Conservation (phyloP, 768 basidiomycete species). For the Panellus pusillus region DNA sequence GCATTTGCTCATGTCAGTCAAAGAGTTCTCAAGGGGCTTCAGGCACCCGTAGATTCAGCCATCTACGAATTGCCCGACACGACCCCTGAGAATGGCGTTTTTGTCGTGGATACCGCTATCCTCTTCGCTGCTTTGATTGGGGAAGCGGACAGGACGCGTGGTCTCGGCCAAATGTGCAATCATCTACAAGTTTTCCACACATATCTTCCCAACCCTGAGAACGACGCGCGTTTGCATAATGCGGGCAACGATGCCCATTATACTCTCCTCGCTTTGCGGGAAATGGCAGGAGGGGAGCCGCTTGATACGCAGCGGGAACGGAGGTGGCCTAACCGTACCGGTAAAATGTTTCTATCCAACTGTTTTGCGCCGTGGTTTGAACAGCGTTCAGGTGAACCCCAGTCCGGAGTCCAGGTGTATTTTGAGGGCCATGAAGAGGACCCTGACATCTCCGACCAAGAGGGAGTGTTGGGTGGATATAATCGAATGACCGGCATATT, state of each 20-base stretch:
- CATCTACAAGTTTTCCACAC: conserved; percentile 43
- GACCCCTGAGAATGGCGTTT: conserved; percentile 40
- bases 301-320: conserved; percentile 54
- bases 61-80: conserved; percentile 45
- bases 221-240: conserved; percentile 53
- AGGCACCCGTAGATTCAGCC: conserved; percentile 40
- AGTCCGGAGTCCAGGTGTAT: conserved; percentile 35
- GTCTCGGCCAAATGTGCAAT: conserved; percentile 46
- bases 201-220: conserved; percentile 60
- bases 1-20: not conserved
- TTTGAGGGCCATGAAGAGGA: conserved; percentile 50
- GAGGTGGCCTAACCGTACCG: conserved; percentile 53
- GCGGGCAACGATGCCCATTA: conserved; percentile 69
- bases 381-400: conserved; percentile 11
- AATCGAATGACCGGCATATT: conserved; percentile 1
- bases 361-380: too few relatives aligned
- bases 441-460: conserved; percentile 44
- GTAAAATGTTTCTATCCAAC: too few relatives aligned
- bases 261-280: conserved; percentile 46
- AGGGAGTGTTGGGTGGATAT: conserved; percentile 30
- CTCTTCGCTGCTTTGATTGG: conserved; percentile 49
- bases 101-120: conserved; percentile 50
- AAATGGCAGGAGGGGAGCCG: conserved; percentile 54
- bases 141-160: conserved; percentile 40
- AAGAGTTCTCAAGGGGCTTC: conserved; percentile 34